phyloP scores from a whole-genome alignment of 345 rosid species.

The Citrus sp. region DNA sequence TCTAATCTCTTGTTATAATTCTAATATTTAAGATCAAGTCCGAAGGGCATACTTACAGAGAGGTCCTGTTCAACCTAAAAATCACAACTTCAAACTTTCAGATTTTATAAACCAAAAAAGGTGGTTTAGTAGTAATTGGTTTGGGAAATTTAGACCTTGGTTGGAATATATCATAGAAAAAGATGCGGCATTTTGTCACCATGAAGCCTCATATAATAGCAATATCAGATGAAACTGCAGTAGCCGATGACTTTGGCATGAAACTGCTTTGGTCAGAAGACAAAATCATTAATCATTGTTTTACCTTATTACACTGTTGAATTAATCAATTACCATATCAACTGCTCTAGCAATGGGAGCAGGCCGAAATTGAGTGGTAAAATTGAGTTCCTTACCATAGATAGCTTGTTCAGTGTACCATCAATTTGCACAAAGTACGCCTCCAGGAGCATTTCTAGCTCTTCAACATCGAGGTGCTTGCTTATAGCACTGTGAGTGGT shows the following conservation, averaged over 20 bases:
- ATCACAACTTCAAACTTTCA: no score
- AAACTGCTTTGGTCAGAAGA: neutral
- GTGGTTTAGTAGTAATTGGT: no score
- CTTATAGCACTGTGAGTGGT: conserved; percentile 60
- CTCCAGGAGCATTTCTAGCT: conserved; percentile 96
- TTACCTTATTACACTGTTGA: neutral
- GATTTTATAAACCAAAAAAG: no score
- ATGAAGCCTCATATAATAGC: neutral
- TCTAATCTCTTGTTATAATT: no score
- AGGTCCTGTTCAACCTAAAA: no score
- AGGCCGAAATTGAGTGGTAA: neutral
- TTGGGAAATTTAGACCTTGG: no score
- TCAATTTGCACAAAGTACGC: conserved; percentile 96
- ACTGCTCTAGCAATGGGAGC: neutral
- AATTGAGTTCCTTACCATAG: conserved; percentile 54
- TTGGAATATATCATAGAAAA: no score
- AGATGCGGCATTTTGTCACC: no score
- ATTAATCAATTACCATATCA: neutral
- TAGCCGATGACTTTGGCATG: neutral
- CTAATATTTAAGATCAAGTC: no score
- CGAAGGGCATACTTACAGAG: no score
- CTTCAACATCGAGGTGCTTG: conserved; percentile 78
- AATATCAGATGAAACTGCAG: neutral
- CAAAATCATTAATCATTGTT: neutral
- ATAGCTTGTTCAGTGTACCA: conserved; percentile 84